These are phyloP conservation scores for Pezicula neosporulosa DNA, from an alignment of 2,329 filamentous ascomycete genomes.

Conservation along the genomic window DNA sequence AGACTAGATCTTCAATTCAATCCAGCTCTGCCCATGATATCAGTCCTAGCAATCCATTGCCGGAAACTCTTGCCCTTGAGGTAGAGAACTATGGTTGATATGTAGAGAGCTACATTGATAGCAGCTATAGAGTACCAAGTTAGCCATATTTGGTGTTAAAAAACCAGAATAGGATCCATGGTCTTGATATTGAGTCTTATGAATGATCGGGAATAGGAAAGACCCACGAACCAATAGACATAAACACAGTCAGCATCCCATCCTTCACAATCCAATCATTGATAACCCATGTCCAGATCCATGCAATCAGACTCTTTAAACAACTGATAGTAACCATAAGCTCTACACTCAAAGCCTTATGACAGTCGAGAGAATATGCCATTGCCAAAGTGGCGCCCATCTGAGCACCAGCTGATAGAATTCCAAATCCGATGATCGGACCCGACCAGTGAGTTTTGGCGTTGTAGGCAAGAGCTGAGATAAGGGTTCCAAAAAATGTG, in stretches of 20 bases:
- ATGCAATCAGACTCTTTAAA: constrained; percentile 23
- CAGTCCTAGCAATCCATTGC: constrained; percentile 10
- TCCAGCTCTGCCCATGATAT: constrained; percentile 10
- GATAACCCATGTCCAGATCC: constrained; percentile 24
- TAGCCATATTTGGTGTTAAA: too few species aligned
- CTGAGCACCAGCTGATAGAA: constrained; percentile 24
- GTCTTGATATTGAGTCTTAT: too few species aligned
- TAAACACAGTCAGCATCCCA: constrained; percentile 13
- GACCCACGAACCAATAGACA: constrained; percentile 4
- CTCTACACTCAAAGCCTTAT: constrained; percentile 23
- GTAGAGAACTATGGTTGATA: constrained; percentile 10
- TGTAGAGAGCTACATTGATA: constrained; percentile 13
- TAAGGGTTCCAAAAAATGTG: constrained; percentile 21
- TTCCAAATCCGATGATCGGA: constrained; percentile 22
- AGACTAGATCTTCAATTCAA: constrained; percentile 1
- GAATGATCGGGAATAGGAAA: too few species aligned
- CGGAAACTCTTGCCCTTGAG: constrained; percentile 16
- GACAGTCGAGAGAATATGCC: constrained; percentile 22
- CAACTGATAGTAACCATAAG: constrained; percentile 27
- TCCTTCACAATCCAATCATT: constrained; percentile 15
- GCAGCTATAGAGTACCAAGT: neutral
- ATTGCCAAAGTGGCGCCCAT: constrained; percentile 26
- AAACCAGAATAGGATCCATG: too few species aligned
- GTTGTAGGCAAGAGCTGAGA: constrained; percentile 19
- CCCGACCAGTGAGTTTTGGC: constrained; percentile 21